phyloP scores from a whole-genome alignment of 2,329 filamentous ascomycete species.

The Juglanconis juglandina region DNA sequence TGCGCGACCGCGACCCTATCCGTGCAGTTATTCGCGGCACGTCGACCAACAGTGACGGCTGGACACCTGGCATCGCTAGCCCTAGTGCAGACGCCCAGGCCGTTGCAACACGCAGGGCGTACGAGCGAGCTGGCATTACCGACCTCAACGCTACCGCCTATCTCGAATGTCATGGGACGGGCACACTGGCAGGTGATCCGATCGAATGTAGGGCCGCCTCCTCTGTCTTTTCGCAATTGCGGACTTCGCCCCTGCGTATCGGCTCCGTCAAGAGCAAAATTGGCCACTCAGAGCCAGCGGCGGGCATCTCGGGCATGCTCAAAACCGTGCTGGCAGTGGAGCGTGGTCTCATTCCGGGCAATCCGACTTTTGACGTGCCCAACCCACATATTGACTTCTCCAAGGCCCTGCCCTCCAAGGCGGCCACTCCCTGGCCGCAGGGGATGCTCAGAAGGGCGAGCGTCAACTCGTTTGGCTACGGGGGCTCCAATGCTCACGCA shows the following conservation, averaged over 20 bases:
- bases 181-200: constrained; percentile 33
- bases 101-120: background rate
- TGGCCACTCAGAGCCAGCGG: constrained; percentile 48
- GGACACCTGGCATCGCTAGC: constrained; percentile 35
- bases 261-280: constrained; percentile 34
- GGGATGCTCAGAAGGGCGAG: background rate
- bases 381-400: constrained; percentile 34
- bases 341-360: constrained; percentile 46
- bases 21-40: constrained; percentile 37
- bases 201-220: constrained; percentile 23
- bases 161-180: constrained; percentile 34
- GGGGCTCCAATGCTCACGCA: background rate
- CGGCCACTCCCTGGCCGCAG: background rate
- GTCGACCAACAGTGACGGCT: constrained; percentile 40
- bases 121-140: background rate
- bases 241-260: constrained; percentile 8
- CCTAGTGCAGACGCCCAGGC: constrained; percentile 27
- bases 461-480: background rate
- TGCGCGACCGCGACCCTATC: constrained; percentile 43
- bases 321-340: constrained; percentile 50
- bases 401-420: background rate
- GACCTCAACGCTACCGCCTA: constrained; percentile 14
- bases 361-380: constrained; percentile 45
- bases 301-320: constrained; percentile 45
- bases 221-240: background rate